Evolutionary conservation across 352 stramenopile genomes (phyloP), one percentile per base, ranked within the genome.

Genomic region (Plasmopara viticola): DNA sequence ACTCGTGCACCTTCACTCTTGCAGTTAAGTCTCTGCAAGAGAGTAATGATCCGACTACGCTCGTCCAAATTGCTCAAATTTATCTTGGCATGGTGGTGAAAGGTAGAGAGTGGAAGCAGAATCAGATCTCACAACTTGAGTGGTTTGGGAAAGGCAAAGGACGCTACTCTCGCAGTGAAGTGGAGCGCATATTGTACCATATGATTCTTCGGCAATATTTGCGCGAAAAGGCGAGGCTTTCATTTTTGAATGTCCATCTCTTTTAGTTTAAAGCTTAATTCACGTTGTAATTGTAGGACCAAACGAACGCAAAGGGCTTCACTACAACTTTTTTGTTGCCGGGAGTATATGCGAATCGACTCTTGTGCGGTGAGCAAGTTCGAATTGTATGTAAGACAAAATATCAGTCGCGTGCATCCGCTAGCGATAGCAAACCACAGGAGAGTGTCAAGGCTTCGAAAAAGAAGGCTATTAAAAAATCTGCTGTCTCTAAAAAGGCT

Each of bases 141-240:
- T 79, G 79, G 0, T 94, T 79, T 56, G 79, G 81, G 8, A 73
- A 72, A 30, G 84, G 77, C 20, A 89, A 91, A 62, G 66, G 72
- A 20, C 75, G 82, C 6, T 94, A 84, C 46, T 66, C 78, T 38
- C 71, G 78, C 17, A 88, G 78, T 49, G 84, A 94, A 69, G 69
- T 88, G 30, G 84, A 94, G 47, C 73, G 84, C 10, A 87, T 94
- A 42, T 56, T 94, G 38, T 92, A 90, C 54, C 81, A 92, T 66
- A 94, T 94, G 84, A 74, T 94, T 45, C 67, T 94, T 55, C 78
- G 79, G 15, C 78, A 94, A 48, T 94, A 91, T 28, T 48, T 92
- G 12, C 66, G 76, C 4, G 84, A 94, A 70, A 48, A 87, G 39
- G 73, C 81, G 61, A 52, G 66, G 29, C 38, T 10, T 30, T 15